Percentiles rank a stretch among this genome's conserved stretches.
Conservation (phyloP, 2,329 filamentous ascomycete species). For the Alternaria brassicicola region DNA sequence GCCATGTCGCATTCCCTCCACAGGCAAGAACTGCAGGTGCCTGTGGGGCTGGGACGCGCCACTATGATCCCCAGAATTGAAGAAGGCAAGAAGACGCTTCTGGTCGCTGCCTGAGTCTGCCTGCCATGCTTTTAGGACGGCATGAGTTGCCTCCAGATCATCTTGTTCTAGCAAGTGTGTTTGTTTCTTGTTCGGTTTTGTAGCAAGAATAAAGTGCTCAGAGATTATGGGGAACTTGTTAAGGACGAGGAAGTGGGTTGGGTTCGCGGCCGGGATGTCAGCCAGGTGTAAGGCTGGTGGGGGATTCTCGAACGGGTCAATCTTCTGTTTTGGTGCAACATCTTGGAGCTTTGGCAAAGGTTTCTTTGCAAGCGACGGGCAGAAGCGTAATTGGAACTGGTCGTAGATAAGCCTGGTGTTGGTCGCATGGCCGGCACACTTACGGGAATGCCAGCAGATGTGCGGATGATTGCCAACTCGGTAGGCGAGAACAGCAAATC, state of each 20-base stretch:
- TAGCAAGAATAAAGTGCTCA: constrained; percentile 74
- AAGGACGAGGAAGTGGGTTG: constrained; percentile 68
- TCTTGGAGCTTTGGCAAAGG: constrained; percentile 56
- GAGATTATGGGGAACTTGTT: constrained; percentile 78
- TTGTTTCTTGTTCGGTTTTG: constrained; percentile 68
- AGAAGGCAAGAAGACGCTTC: constrained; percentile 66
- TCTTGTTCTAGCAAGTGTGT: constrained; percentile 65
- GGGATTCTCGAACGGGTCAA: constrained; percentile 70
- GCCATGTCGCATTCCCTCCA: constrained; percentile 64
- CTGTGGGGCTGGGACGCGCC: constrained; percentile 75
- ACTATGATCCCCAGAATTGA: constrained; percentile 72
- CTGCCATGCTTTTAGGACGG: constrained; percentile 65
- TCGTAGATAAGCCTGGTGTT: constrained; percentile 17
- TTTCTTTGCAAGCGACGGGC: constrained; percentile 71
- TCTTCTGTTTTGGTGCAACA: constrained; percentile 31
- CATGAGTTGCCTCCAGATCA: constrained; percentile 67
- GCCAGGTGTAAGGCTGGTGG: constrained; percentile 61
- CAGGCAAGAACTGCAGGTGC: constrained; percentile 73
- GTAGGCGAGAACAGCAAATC: constrained; percentile 50
- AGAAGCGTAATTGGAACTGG: constrained; percentile 77
- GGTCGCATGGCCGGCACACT: constrained; percentile 20
- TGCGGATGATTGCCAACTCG: constrained; percentile 48
- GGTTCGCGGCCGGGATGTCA: constrained; percentile 50
- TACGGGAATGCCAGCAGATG: constrained; percentile 47
- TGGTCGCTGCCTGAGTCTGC: constrained; percentile 23